These are phyloP conservation scores for Calcarisporium arbuscula DNA, from an alignment of 2,329 filamentous ascomycete genomes.

Conservation along the genomic window DNA sequence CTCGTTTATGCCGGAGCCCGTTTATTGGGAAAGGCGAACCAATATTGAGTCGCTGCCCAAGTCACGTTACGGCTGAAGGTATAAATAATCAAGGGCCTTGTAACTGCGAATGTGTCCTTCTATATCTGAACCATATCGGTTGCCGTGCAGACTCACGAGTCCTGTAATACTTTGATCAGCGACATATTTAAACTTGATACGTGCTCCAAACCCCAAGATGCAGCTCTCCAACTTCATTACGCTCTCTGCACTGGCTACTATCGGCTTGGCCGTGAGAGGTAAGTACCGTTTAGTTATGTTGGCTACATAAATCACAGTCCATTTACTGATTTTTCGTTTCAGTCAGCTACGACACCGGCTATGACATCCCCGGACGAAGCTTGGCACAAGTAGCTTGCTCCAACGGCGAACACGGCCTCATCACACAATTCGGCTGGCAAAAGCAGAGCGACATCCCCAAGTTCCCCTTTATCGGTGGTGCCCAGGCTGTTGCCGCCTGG, in stretches of 20 bases:
- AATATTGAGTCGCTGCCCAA: no score
- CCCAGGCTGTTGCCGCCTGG: constrained; percentile 45
- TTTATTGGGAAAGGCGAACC: no score
- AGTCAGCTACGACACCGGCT: constrained; percentile 68
- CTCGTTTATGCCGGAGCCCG: no score
- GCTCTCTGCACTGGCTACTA: constrained; percentile 30
- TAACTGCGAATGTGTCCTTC: no score
- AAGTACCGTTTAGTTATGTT: constrained; percentile 3
- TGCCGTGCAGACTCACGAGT: no score
- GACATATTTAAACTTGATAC: no score
- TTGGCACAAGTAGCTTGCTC: constrained; percentile 58
- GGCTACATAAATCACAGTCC: not conserved
- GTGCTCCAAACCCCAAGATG: no score
- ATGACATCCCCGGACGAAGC: constrained; percentile 53
- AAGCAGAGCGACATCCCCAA: constrained; percentile 43
- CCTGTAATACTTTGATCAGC: no score
- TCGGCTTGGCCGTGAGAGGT: constrained; percentile 30
- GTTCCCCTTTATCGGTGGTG: constrained; percentile 52
- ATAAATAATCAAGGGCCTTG: no score
- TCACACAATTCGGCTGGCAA: constrained; percentile 53
- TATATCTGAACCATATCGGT: no score
- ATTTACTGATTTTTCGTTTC: not conserved
- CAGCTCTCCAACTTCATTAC: constrained; percentile 34
- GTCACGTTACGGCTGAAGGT: no score
- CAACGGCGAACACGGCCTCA: constrained; percentile 61